phyloP scores from a whole-genome alignment of 1,284 basidiomycete species.

The Trichosporon sp. region DNA sequence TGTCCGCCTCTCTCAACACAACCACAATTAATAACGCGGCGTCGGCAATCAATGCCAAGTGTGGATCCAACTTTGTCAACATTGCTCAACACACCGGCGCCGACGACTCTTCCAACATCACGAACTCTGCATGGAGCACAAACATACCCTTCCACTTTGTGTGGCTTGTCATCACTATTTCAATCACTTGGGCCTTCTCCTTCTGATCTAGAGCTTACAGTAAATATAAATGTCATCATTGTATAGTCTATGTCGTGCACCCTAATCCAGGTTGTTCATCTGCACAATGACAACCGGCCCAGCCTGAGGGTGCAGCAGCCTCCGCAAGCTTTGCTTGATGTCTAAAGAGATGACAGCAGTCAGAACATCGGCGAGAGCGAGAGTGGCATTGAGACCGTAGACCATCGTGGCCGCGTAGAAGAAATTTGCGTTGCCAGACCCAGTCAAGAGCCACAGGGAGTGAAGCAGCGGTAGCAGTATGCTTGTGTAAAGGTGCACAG shows the following conservation, averaged over 20 bases:
- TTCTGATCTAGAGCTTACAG: neutral
- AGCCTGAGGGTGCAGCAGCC: neutral
- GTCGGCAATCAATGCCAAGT: constrained; percentile 33
- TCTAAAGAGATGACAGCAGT: constrained; percentile 55
- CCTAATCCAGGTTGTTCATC: constrained; percentile 12
- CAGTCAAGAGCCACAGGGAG: constrained; percentile 83
- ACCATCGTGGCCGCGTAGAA: constrained; percentile 95
- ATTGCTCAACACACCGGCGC: neutral
- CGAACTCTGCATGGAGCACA: neutral
- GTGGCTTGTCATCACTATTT: neutral
- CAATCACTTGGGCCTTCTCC: neutral
- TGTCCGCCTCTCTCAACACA: constrained; percentile 34
- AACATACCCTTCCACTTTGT: neutral
- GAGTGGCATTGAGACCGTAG: constrained; percentile 79
- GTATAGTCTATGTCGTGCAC: neutral
- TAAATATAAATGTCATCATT: constrained; percentile 7
- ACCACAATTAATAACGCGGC: constrained; percentile 33
- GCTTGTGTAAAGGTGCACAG: constrained; percentile 78
- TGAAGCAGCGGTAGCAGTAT: constrained; percentile 87
- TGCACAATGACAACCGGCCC: constrained; percentile 7
- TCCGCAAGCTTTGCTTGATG: neutral
- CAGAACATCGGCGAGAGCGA: constrained; percentile 72
- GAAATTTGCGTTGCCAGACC: constrained; percentile 96
- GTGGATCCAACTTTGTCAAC: constrained; percentile 33
- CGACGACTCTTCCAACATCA: constrained; percentile 1